Percentiles rank a stretch among this genome's conserved stretches.
Evolutionary conservation across 495 filamentous ascomycete species (phyloP).

Genomic region (Poronia punctata): DNA sequence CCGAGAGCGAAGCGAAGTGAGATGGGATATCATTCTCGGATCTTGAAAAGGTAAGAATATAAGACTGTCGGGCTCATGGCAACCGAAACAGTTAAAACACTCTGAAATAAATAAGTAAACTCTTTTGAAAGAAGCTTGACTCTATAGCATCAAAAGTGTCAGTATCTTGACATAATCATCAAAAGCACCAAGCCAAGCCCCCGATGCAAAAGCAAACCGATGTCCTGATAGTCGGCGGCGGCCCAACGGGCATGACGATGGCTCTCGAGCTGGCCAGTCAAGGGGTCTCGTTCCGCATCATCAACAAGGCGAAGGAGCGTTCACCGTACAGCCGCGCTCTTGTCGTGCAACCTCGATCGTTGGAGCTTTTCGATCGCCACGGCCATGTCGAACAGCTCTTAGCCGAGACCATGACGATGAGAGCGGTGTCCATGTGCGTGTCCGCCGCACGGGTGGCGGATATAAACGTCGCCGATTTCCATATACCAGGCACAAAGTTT

Average conservation of each 20-base stretch:
- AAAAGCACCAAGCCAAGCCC: background rate
- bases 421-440: constrained; percentile 13
- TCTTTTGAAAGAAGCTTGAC: too few species aligned
- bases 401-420: constrained; percentile 7
- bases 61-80: too few species aligned
- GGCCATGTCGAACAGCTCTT: constrained; percentile 13
- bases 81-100: too few species aligned
- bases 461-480: constrained; percentile 5
- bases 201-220: constrained; percentile 17
- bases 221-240: constrained; percentile 30
- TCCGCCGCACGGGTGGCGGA: constrained; percentile 15
- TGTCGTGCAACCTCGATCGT: constrained; percentile 30
- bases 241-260: constrained; percentile 26
- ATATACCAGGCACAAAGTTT: constrained; percentile 11
- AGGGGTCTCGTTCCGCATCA: constrained; percentile 28
- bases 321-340: constrained; percentile 33
- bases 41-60: too few species aligned
- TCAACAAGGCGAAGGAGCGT: constrained; percentile 23
- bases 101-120: too few species aligned
- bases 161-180: background rate
- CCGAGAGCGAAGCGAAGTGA: too few species aligned
- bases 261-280: constrained; percentile 31
- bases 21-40: too few species aligned
- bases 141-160: too few species aligned
- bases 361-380: constrained; percentile 36